Base-by-base conservation (phyloP, 768 basidiomycete genomes). In the Phanerodontia chrysosporium region DNA sequence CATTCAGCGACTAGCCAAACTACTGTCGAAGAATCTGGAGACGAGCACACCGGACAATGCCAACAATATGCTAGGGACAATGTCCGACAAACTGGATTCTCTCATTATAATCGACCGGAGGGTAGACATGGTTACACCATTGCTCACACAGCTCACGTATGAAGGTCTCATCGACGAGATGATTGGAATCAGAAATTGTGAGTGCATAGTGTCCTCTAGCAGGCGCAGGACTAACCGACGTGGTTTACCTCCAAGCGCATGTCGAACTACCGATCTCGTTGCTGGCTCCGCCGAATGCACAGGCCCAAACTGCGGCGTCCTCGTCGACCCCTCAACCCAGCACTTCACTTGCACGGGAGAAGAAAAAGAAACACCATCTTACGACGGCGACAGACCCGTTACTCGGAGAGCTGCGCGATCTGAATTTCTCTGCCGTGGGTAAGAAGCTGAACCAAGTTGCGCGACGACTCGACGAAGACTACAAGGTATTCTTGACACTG, bases 131-230 rank as follows among this genome's bases (percentile, higher is more conserved):
- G 86, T 98, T 59, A 97, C 97, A 0, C 94, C 97, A 1, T 77
- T 98, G 52, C 82, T 96, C 48, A 98, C 97, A 2, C 95, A 98
- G 67, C 77, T 98, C 58, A 99, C 97, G 0, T 98, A 98, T 65
- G 90, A 98, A 70, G 97, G 97, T 21, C 85, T 99, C 49, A 80
- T 98, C 32, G 97, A 98, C 68, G 97, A 99, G 71, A 75, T 93
- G 35, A 78, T 97, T 49, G 90, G 92, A 0, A 87, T 99, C 61
- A 89, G 83, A 71, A 94, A 97, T 67, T 89, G 95, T 93, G 66
- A 59, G 87, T 18, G n/a, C 39, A 5, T 25, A 25, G 58, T 22
- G 16, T 27, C 18, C 9, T 44, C 57, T 24, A 44, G 13, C 58
- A 66, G 49, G 42, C 58, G 25, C 7, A 7, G 39, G 59, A 49